Evolutionary conservation across 768 basidiomycete genomes (phyloP).

Genomic region (Amanita fuliginea): DNA sequence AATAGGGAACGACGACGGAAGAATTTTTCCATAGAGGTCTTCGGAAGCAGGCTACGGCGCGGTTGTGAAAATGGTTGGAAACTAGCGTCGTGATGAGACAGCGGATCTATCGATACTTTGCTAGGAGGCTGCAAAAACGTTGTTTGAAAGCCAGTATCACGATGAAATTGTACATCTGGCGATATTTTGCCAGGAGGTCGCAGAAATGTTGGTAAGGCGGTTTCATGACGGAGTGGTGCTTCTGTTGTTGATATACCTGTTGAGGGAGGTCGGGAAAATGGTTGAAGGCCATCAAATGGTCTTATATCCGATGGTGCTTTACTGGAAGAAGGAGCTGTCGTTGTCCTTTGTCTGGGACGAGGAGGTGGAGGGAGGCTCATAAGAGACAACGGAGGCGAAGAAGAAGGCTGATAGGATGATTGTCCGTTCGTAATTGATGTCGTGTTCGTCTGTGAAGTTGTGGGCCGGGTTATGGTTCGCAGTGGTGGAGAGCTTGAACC

Average conservation of each 20-base stretch:
- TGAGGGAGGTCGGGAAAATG: no score
- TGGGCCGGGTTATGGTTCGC: constrained; percentile 15
- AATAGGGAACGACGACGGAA: constrained; percentile 42
- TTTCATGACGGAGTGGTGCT: no score
- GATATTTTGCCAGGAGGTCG: not conserved
- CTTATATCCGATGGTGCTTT: not conserved
- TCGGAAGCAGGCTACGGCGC: constrained; percentile 19
- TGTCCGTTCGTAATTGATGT: constrained; percentile 8
- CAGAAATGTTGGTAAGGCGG: not conserved
- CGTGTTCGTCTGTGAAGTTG: constrained; percentile 22
- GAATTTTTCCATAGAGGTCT: constrained; percentile 25
- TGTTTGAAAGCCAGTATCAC: not conserved
- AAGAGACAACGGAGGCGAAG: constrained; percentile 16
- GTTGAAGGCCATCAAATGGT: constrained; percentile 3
- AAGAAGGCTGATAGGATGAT: constrained; percentile 7
- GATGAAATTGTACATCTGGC: not conserved
- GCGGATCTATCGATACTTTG: not conserved
- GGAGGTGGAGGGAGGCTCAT: constrained; percentile 48
- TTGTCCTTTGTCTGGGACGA: constrained; percentile 25
- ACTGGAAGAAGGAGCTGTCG: constrained; percentile 7
- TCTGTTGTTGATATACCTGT: no score
- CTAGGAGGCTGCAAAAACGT: not conserved
- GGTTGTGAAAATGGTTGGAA: constrained; percentile 3
- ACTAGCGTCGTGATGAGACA: not conserved
- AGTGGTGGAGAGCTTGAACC: not conserved